Conservation (phyloP, 1,139 yeast species). For the Kodamaea derodonti region DNA sequence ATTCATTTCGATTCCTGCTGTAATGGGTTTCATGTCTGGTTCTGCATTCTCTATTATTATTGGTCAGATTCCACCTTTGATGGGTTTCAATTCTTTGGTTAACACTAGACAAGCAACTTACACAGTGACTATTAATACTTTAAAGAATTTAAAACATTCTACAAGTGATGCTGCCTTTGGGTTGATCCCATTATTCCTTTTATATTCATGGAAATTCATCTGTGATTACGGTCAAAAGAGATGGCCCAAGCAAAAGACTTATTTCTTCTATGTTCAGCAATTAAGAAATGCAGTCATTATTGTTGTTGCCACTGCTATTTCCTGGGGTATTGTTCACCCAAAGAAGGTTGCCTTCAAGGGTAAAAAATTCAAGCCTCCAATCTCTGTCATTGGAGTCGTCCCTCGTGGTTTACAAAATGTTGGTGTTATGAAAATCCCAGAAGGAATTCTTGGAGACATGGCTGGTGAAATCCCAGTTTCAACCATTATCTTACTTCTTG, state of each 20-base stretch:
- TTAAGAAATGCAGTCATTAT: slow-evolving; percentile 80
- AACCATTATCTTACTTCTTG: slow-evolving; percentile 73
- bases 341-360: slow-evolving; percentile 33
- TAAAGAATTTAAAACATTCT: slow-evolving; percentile 67
- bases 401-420: slow-evolving; percentile 79
- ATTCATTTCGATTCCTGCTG: slow-evolving; percentile 87
- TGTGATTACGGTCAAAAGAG: slow-evolving; percentile 58
- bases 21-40: slow-evolving; percentile 93
- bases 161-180: slow-evolving; percentile 89
- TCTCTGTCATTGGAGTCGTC: slow-evolving; percentile 67
- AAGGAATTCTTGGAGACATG: slow-evolving; percentile 55
- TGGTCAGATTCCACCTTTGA: slow-evolving; percentile 84
- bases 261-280: slow-evolving; percentile 69
- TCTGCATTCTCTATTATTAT: slow-evolving; percentile 78
- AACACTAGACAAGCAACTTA: slow-evolving; percentile 74
- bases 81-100: slow-evolving; percentile 68
- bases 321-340: slow-evolving; percentile 53
- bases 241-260: slow-evolving; percentile 54
- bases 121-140: slow-evolving; percentile 62
- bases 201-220: slow-evolving; percentile 66
- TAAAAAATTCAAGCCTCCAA: slow-evolving; percentile 37
- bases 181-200: slow-evolving; percentile 61
- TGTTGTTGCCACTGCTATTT: slow-evolving; percentile 70
- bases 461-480: slow-evolving; percentile 85
- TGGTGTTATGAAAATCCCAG: slow-evolving; percentile 67